These are phyloP conservation scores for Euphorbia corollata DNA, from an alignment of 441 rosid species.

Conservation along the genomic window DNA sequence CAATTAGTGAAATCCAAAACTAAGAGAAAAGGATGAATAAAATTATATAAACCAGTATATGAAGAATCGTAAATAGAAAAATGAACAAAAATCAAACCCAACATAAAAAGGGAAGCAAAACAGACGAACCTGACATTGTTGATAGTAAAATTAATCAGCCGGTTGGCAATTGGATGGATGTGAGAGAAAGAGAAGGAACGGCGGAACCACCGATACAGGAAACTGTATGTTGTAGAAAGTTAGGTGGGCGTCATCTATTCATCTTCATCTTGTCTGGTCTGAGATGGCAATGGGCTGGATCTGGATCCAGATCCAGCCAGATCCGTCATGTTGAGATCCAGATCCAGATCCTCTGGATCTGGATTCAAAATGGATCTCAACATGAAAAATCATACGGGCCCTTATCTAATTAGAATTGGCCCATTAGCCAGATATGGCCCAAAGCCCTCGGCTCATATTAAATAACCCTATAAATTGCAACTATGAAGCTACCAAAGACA, in stretches of 20 bases:
- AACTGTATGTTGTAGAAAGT: neutral
- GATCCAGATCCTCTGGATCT: too few species aligned
- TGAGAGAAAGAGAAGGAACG: neutral
- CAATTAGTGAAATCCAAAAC: neutral
- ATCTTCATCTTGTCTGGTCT: neutral
- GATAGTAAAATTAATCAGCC: neutral
- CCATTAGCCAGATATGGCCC: too few species aligned
- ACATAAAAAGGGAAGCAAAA: neutral
- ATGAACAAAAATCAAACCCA: neutral
- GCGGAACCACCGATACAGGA: constrained; percentile 5
- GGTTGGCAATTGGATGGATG: neutral
- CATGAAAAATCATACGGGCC: too few species aligned
- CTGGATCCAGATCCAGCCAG: too few species aligned
- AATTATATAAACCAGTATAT: neutral
- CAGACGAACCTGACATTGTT: constrained; percentile 17
- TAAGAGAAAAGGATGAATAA: neutral
- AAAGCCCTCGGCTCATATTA: too few species aligned
- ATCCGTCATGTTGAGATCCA: too few species aligned
- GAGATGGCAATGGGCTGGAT: too few species aligned
- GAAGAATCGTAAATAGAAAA: neutral
- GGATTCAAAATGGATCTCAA: too few species aligned
- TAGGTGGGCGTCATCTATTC: neutral
- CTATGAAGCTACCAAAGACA: too few species aligned
- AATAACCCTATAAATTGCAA: too few species aligned
- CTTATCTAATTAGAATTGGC: too few species aligned